Conservation (phyloP, 2,329 filamentous ascomycete species). For the Monilinia aucupariae region DNA sequence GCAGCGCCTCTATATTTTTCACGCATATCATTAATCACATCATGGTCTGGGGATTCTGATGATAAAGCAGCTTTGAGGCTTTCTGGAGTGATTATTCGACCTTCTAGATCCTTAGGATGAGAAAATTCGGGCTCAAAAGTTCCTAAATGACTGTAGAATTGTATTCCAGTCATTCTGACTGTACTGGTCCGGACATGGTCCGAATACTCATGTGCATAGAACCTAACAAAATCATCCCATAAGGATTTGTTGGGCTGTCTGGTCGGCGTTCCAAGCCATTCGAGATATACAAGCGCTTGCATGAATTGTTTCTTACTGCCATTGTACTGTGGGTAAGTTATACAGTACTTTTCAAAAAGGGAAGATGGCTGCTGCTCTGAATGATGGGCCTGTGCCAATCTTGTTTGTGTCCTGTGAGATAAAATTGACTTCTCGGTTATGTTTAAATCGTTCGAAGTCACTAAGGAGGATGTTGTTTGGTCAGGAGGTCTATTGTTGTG, state of each 20-base stretch:
- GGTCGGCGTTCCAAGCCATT: constrained; percentile 36
- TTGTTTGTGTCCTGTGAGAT: not conserved
- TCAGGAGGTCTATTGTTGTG: not conserved
- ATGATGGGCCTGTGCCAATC: not conserved
- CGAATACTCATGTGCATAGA: constrained; percentile 40
- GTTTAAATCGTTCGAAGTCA: not conserved
- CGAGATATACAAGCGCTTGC: constrained; percentile 42
- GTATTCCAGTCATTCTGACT: not conserved
- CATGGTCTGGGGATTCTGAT: not conserved
- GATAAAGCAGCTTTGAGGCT: constrained; percentile 5
- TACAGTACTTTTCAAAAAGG: constrained; percentile 38
- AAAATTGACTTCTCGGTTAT: not conserved
- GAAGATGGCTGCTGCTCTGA: not conserved
- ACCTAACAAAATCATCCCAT: constrained; percentile 49
- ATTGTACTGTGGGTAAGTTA: constrained; percentile 41
- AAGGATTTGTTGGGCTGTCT: constrained; percentile 40
- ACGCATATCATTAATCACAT: not conserved
- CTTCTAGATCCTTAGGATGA: not conserved
- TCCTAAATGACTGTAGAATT: constrained; percentile 1
- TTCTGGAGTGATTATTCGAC: not conserved
- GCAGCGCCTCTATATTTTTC: not conserved
- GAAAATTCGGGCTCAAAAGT: constrained; percentile 1
- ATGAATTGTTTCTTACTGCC: constrained; percentile 42
- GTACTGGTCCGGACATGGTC: not conserved
- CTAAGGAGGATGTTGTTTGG: not conserved